These are phyloP conservation scores for Vitis vinifera DNA, from an alignment of 164 flowering plant genomes.

Conservation along the genomic window ASM3070453v1 NC_081818.1:26634501-26635000, in stretches of 20 bases:
- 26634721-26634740: constrained; percentile 20
- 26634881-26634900: not conserved
- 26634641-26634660: constrained; percentile 15
- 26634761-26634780: not conserved
- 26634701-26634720: constrained; percentile 16
- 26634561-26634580: not conserved
- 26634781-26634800: not conserved
- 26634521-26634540: too few relatives aligned
- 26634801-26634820: constrained; percentile 1
- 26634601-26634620: constrained; percentile 27
- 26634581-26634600: constrained; percentile 28
- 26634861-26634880: not conserved
- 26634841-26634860: constrained; percentile 13
- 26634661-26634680: constrained; percentile 22
- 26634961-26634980: too few relatives aligned
- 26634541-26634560: too few relatives aligned
- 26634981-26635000: too few relatives aligned
- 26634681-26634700: constrained; percentile 1
- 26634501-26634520: not conserved
- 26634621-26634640: constrained; percentile 14
- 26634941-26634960: too few relatives aligned
- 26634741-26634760: not conserved
- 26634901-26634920: not conserved
- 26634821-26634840: constrained; percentile 4
- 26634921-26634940: not conserved